Evolutionary conservation across 2,329 filamentous ascomycete species (phyloP), one percentile per base, ranked within the genome.

Genomic region (Penicillium sp.): DNA sequence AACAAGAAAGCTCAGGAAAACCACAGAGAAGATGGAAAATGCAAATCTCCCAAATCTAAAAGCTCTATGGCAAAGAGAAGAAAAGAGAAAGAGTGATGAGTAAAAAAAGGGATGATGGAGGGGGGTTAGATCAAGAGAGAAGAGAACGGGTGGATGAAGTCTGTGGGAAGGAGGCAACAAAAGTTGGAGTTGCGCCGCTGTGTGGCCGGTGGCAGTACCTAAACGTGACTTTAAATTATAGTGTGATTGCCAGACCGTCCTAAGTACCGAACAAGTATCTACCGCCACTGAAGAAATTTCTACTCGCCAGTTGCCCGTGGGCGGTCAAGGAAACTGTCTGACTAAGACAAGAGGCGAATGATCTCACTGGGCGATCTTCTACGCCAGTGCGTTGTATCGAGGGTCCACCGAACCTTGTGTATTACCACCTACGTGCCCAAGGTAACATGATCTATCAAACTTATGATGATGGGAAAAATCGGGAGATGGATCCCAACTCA

Each of bases 1-100:
- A 60, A 60, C 51, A 54, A 56, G 51, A 61, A 59, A 57, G 56
- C 50, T 57, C 53, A 55, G 55, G 23, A 58, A 49, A 41, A 53
- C 38, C 53, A 52, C 48, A 55, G 47, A 56, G 54, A 57, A 51
- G 53, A 61, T 59, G 54, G 57, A 62, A 66, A 65, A 67, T 62
- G 64, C 61, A 69, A 67, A 61, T 63, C 58, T 59, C 63, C 56
- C 56, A 60, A 58, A 61, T 66, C 65, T 69, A 68, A 67, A 53
- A 58, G 64, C 63, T 69, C 66, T 67, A 67, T 66, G 62, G 65
- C 51, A 63, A 55, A 53, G 57, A 58, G 56, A 64, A 64, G 59
- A 63, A 61, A 55, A 62, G 64, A 67, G 58, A 62, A 56, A 51
- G 64, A 62, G 55, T 52, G 62, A 60, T 52, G 48, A 58, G 53